Evolutionary conservation across 768 basidiomycete species (phyloP).

Genomic region (Strobilomyces confusus): DNA sequence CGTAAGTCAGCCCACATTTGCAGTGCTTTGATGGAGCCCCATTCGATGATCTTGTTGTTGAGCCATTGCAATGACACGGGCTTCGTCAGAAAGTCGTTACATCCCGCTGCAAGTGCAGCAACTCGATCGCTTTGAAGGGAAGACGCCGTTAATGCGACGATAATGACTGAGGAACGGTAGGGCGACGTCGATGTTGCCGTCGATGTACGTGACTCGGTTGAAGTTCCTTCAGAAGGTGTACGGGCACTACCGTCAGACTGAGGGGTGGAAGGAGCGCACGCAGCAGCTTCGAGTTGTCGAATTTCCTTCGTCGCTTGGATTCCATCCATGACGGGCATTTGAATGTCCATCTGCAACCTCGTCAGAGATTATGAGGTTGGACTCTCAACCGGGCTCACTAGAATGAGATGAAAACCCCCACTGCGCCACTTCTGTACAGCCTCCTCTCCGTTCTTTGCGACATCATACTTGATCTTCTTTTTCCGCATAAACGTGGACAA

Average conservation of each 20-base stretch:
- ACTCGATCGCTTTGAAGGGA: constrained; percentile 94
- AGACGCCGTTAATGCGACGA: constrained; percentile 97
- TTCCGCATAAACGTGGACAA: constrained; percentile 95
- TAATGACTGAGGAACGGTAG: constrained; percentile 92
- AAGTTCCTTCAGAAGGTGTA: constrained; percentile 54
- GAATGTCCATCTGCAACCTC: constrained; percentile 89
- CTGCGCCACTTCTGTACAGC: constrained; percentile 94
- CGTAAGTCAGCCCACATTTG: constrained; percentile 89
- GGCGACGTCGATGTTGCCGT: constrained; percentile 52
- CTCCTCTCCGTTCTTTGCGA: constrained; percentile 92
- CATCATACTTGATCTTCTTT: constrained; percentile 92
- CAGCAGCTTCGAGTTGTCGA: constrained; percentile 73
- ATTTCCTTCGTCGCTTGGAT: constrained; percentile 97
- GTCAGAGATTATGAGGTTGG: constrained; percentile 10
- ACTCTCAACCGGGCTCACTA: constrained; percentile 51
- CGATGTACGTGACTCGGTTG: constrained; percentile 43
- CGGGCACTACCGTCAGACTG: constrained; percentile 43
- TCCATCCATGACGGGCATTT: constrained; percentile 99
- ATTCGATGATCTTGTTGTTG: constrained; percentile 97
- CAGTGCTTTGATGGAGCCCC: constrained; percentile 95
- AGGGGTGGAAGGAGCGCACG: constrained; percentile 68
- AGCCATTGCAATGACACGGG: constrained; percentile 94
- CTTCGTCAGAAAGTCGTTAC: constrained; percentile 98
- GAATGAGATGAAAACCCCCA: constrained; percentile 90
- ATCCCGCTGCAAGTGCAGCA: constrained; percentile 94